Percentiles rank a stretch among this genome's conserved stretches.
Conservation (phyloP, 116 monocot genomes). For the Posidonia oceanica region DNA sequence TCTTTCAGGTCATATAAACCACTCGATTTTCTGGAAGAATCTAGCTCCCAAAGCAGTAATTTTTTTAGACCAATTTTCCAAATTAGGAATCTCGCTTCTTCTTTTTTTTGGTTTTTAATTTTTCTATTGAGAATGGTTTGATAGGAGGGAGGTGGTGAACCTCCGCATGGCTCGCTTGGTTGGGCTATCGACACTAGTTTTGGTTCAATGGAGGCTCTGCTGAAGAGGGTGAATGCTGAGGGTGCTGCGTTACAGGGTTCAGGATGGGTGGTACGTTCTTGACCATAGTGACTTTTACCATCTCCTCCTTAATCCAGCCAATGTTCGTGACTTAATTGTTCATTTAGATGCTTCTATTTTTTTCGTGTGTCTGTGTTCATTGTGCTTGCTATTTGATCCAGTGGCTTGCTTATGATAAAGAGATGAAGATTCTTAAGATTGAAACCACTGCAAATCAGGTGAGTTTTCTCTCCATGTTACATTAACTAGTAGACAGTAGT, state of each 20-base stretch:
- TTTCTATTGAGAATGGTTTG: slow-evolving; percentile 1
- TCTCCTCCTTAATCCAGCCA: background rate
- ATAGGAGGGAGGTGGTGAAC: slow-evolving; percentile 94
- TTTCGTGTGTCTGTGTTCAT: background rate
- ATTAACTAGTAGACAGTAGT: background rate
- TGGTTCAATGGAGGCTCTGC: slow-evolving; percentile 53
- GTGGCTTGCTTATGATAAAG: slow-evolving; percentile 95
- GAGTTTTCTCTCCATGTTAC: background rate
- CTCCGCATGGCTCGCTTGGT: slow-evolving; percentile 71
- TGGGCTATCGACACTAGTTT: slow-evolving; percentile 87
- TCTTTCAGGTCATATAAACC: slow-evolving; percentile 82
- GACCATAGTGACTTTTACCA: background rate
- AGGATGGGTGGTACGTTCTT: slow-evolving; percentile 88
- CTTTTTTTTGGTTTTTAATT: background rate
- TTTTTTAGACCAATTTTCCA: background rate
- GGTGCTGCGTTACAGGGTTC: slow-evolving; percentile 97
- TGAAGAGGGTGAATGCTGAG: slow-evolving; percentile 65
- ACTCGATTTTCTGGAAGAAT: slow-evolving; percentile 96
- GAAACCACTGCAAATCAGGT: slow-evolving; percentile 97
- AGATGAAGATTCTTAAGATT: slow-evolving; percentile 58
- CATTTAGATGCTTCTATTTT: background rate
- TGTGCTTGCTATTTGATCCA: slow-evolving; percentile 10
- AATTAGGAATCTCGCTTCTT: no score
- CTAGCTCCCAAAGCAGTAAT: slow-evolving; percentile 43
- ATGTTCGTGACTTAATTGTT: background rate